Base-by-base conservation (phyloP, 768 basidiomycete genomes). In the Termitomyces sp. region DNA sequence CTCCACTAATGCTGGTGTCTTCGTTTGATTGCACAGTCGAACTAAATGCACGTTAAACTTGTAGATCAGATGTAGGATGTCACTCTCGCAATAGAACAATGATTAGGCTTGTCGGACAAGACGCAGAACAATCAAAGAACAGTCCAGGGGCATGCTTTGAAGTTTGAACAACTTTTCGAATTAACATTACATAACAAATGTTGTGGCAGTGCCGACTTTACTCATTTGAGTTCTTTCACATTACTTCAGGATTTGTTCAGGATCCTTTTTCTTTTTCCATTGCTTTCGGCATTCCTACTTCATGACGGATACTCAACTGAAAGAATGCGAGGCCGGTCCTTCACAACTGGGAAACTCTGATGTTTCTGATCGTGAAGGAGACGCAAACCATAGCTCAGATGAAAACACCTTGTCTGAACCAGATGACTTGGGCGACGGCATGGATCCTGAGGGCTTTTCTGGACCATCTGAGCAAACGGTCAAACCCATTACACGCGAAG, bases 401-500 rank as follows among this genome's bases (percentile, higher is more conserved):
- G 69, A 68, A 20, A 62, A 67, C 23, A 54, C 55, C 20, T 56
- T 63, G 47, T 66, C 63, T 16, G 70, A 66, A 18, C 38, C 44
- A 30, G 62, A 63, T 32, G 71, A 69, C 38, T 32, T 78, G 20
- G 74, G 68, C 0, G 75, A 80, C 3, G 84, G 82, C 55, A 85
- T 85, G 82, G 77, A 84, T 62, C 77, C 70, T 0, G 79, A 82
- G 58, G 86, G 86, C 6, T 86, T 85, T 61, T 72, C 82, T 36
- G 86, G 81, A 0, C 82, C 82, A 10, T 66, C 71, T 16, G 77
- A 82, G 59, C 85, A 84, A 69, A 76, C 79, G 4, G 80, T 93
- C 57, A 87, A 90, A 66, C 90, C 90, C 0, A 74, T 93, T 51
- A 89, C 87, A 3, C 77, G 81, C 6, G 89, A 91, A 70, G 89